Conservation (phyloP, 305 asterid genomes). For the Euphrasia arctica region DNA sequence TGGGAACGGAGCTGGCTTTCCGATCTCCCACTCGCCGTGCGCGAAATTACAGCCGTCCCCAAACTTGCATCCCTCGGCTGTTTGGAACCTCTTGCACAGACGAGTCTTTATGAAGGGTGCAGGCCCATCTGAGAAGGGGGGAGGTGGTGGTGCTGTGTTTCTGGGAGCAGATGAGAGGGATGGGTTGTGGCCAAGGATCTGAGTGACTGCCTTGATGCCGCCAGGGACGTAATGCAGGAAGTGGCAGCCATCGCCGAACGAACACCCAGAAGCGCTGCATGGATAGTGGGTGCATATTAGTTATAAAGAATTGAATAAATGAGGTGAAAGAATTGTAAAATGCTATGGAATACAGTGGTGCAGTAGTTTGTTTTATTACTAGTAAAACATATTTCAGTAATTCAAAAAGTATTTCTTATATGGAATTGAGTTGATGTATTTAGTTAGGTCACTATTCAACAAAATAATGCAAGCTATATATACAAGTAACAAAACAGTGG, state of each 20-base stretch:
- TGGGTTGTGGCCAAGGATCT: conserved; percentile 60
- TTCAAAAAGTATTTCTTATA: too few species aligned
- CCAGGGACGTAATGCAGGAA: conserved; percentile 88
- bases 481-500: too few species aligned
- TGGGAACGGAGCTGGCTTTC: conserved; percentile 41
- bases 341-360: too few species aligned
- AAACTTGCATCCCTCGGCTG: conserved; percentile 87
- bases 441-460: too few species aligned
- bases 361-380: too few species aligned
- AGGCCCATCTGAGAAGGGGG: conserved; percentile 47
- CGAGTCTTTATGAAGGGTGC: conserved; percentile 53
- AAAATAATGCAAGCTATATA: too few species aligned
- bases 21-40: conserved; percentile 96
- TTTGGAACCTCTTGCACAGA: conserved; percentile 68
- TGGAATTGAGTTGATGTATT: too few species aligned
- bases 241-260: conserved; percentile 91
- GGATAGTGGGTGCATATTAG: background rate
- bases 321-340: background rate
- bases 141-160: conserved; percentile 29
- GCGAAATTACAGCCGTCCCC: conserved; percentile 88
- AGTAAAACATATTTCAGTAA: too few species aligned
- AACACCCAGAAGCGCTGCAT: conserved; percentile 82
- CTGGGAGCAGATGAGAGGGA: conserved; percentile 54
- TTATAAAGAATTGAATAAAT: background rate
- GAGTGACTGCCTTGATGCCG: conserved; percentile 82